phyloP scores from a whole-genome alignment of 1,284 basidiomycete species.

The Cryptococcus deneoformans region DNA sequence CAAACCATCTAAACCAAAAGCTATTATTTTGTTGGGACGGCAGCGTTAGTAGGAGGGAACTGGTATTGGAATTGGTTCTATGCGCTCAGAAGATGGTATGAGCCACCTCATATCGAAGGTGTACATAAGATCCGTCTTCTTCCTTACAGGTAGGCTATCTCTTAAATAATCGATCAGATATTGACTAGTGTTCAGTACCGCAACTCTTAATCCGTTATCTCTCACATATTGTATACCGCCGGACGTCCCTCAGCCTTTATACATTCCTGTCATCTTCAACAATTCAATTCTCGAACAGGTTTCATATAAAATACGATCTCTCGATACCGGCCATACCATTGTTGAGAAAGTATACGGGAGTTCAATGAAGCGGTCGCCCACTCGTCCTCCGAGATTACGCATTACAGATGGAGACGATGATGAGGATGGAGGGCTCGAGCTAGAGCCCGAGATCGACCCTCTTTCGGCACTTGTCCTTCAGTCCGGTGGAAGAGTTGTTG shows the following conservation, averaged over 20 bases:
- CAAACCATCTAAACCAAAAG: too few species aligned
- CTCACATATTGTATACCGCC: constrained; percentile 47
- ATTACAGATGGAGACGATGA: constrained; percentile 47
- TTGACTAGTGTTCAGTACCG: constrained; percentile 26
- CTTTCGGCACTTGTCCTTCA: constrained; percentile 28
- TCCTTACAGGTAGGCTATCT: constrained; percentile 27
- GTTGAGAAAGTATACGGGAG: constrained; percentile 19
- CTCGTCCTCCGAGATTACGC: constrained; percentile 12
- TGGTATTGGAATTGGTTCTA: constrained; percentile 27
- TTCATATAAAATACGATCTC: constrained; percentile 70
- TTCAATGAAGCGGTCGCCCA: constrained; percentile 25
- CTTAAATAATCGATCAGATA: background rate
- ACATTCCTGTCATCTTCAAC: constrained; percentile 65
- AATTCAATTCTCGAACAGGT: constrained; percentile 77
- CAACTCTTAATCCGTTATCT: constrained; percentile 46
- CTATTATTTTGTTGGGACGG: constrained; percentile 24
- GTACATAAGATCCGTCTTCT: constrained; percentile 42
- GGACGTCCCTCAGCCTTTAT: constrained; percentile 32
- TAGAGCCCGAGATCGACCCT: constrained; percentile 32
- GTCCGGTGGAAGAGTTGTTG: background rate
- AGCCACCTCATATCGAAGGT: constrained; percentile 39
- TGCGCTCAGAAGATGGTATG: constrained; percentile 12
- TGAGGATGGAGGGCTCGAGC: constrained; percentile 61
- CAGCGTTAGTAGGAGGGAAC: constrained; percentile 24
- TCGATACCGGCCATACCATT: constrained; percentile 50